Base-by-base conservation (phyloP, 2,329 filamentous ascomycete species). In the Ceratocystis diversiconidia region DNA sequence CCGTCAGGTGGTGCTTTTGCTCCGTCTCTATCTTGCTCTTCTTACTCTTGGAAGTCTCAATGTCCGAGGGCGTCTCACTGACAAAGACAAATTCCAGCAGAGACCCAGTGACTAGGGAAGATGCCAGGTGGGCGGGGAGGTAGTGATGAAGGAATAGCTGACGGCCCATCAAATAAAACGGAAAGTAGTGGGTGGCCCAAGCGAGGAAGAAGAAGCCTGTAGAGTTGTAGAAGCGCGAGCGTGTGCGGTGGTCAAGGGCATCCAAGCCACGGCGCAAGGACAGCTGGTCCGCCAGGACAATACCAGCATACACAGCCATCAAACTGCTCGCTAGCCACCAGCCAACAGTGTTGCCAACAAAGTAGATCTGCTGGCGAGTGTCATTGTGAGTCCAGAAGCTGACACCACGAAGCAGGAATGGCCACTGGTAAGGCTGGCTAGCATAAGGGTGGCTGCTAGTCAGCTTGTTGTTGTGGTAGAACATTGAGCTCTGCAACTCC, bases 301-400 rank as follows among this genome's bases (percentile, higher is more conserved):
- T 94, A 69, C 94, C 94, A 28, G 85, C 90, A 74, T 94, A 97
- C 46, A 99, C 92, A 57, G 94, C 94, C 68, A 99, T 79, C 65
- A 99, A 79, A 77, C 89, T 91, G 76, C 90, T 95, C 15, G 90
- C 86, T 69, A 99, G 82, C 94, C 94, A 99, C 92, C 95, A 99
- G 67, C 92, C 94, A 69, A 97, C 76, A 0, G 94, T 94, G 77
- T 99, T 99, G 66, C 94, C 94, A 36, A 99, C 79, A 80, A 99
- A 99, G 78, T 99, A 99, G 70, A 99, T 99, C 76, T 99, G 94
- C 78, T 95, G 86, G 68, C 90, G 86, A 8, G 92, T 96, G 65
- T 95, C 90, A 74, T 90, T 91, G 74, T 97, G 89, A 7, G 94
- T 99, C 94, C 94, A 99, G 86, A 99, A 99, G 76, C 91, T 96